Percentiles rank a stretch among this genome's conserved stretches.
phyloP scores from a whole-genome alignment of 139 green algal genomes.

The Pseudopediastrum boryanum region DNA sequence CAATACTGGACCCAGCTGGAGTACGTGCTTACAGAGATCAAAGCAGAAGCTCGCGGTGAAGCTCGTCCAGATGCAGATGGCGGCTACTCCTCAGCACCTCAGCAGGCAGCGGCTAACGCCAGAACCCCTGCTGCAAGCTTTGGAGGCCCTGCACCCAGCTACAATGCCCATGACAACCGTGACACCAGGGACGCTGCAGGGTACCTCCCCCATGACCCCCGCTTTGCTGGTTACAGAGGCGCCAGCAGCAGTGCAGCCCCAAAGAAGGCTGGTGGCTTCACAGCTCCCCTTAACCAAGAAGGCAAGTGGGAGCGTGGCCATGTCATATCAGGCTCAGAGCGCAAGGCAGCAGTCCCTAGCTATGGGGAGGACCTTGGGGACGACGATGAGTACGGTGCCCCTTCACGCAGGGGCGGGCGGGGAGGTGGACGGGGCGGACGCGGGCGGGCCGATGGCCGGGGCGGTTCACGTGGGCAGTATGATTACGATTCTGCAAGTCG shows the following conservation, averaged over 20 bases:
- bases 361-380: neutral
- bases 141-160: neutral
- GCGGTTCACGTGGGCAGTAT: too few species aligned
- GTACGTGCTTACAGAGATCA: constrained; percentile 35
- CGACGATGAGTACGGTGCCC: neutral
- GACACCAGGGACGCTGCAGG: neutral
- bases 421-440: neutral
- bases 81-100: constrained; percentile 10
- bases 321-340: neutral
- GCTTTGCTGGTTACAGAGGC: neutral
- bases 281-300: neutral
- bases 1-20: constrained; percentile 41
- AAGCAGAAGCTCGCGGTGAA: constrained; percentile 16
- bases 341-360: neutral
- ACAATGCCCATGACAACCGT: too few species aligned
- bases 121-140: constrained; percentile 15
- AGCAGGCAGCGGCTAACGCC: constrained; percentile 9
- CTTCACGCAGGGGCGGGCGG: neutral
- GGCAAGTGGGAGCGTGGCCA: neutral
- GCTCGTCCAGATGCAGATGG: neutral
- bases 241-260: neutral
- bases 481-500: too few species aligned
- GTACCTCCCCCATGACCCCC: too few species aligned
- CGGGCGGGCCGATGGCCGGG: neutral
- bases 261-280: neutral